Evolutionary conservation across 768 basidiomycete genomes (phyloP).

Genomic region (Dendrothele bispora): DNA sequence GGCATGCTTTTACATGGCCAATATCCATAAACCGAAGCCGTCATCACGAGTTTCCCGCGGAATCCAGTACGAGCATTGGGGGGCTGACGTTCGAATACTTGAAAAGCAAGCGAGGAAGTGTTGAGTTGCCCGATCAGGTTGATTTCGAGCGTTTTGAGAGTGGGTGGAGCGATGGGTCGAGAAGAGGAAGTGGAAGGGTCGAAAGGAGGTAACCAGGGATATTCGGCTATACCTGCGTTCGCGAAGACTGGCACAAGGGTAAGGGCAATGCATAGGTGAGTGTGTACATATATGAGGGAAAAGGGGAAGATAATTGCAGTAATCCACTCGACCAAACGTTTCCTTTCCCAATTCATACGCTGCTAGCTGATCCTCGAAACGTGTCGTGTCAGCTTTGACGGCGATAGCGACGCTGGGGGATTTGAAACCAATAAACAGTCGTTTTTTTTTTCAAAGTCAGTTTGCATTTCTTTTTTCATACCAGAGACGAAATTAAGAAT

Average conservation of each 20-base stretch:
- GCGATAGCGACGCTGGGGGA: conserved; percentile 15
- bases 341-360: conserved; percentile 12
- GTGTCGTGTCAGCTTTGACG: conserved; percentile 13
- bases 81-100: conserved; percentile 19
- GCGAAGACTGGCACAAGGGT: conserved; percentile 14
- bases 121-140: conserved; percentile 19
- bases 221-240: conserved; percentile 19
- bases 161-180: conserved; percentile 13
- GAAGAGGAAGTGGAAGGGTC: conserved; percentile 9
- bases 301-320: conserved; percentile 2
- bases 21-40: conserved; percentile 16
- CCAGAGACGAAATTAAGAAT: neutral
- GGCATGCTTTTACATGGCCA: conserved; percentile 16
- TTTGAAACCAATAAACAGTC: too few relatives aligned
- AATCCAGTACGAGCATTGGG: conserved; percentile 14
- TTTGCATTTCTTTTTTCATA: too few relatives aligned
- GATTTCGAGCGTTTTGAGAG: conserved; percentile 11
- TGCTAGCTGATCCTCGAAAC: conserved; percentile 18
- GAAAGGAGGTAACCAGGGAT: conserved; percentile 18
- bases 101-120: conserved; percentile 18
- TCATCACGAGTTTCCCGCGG: conserved; percentile 17
- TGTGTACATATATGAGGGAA: too few relatives aligned
- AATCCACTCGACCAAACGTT: conserved; percentile 17
- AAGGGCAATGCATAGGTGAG: neutral
- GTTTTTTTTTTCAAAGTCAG: too few relatives aligned